A percentile compares a stretch with the other conserved stretches of the same genome.
These are phyloP conservation scores for Botrytis aclada DNA, from an alignment of 2,329 filamentous ascomycete genomes.

Conservation along the genomic window DNA sequence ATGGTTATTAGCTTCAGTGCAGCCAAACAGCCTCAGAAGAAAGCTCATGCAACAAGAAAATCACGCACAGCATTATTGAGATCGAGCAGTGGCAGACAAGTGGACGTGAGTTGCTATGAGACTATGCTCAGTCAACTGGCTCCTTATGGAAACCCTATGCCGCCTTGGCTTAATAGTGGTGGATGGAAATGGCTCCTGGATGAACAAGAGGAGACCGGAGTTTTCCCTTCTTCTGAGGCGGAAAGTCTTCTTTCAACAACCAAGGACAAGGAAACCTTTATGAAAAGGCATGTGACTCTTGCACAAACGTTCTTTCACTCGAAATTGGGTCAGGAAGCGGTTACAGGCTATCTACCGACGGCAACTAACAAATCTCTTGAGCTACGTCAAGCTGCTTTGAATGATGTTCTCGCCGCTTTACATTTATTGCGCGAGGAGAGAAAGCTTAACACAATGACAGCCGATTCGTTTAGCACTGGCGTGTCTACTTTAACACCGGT, in stretches of 20 bases:
- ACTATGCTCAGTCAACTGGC: slow-evolving; percentile 47
- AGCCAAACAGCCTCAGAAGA: slow-evolving; percentile 37
- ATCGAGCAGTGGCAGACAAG: slow-evolving; percentile 47
- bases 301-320: slow-evolving; percentile 65
- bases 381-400: slow-evolving; percentile 56
- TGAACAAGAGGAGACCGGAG: slow-evolving; percentile 42
- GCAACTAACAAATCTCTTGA: slow-evolving; percentile 50
- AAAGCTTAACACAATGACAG: slow-evolving; percentile 66
- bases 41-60: slow-evolving; percentile 40
- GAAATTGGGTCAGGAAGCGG: slow-evolving; percentile 46
- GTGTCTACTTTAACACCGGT: slow-evolving; percentile 62
- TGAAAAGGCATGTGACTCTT: slow-evolving; percentile 53
- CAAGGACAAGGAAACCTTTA: slow-evolving; percentile 53
- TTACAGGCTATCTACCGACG: slow-evolving; percentile 65
- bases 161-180: slow-evolving; percentile 57
- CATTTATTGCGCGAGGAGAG: slow-evolving; percentile 88
- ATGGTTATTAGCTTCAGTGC: slow-evolving; percentile 59
- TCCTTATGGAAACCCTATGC: slow-evolving; percentile 36
- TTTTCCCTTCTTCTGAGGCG: slow-evolving; percentile 25
- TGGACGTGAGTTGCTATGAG: slow-evolving; percentile 44
- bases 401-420: slow-evolving; percentile 69
- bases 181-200: slow-evolving; percentile 73
- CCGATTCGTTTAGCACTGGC: slow-evolving; percentile 46
- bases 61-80: slow-evolving; percentile 43
- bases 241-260: slow-evolving; percentile 22